Base-by-base conservation (phyloP, 2,329 filamentous ascomycete species). In the Lachnellula suecica region DNA sequence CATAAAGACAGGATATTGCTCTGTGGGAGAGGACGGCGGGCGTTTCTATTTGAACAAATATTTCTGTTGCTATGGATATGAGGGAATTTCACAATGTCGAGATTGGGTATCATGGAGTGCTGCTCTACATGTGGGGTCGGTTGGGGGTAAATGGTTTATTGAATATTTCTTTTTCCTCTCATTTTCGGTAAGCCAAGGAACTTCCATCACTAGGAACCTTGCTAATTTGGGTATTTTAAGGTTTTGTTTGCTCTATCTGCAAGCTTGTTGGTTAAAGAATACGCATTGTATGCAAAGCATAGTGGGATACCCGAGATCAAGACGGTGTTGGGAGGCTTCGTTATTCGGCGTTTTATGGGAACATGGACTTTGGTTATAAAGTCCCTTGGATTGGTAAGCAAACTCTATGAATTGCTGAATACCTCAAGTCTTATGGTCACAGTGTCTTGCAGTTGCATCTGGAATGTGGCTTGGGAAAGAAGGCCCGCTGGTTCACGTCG, bases 271-370 rank as follows among this genome's bases (percentile, higher is more conserved):
- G 92, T 97, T 13, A 84, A 87, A 63, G 83, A 87, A 62, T 97
- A 92, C 70, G 91, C 90, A 22, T 78, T 88, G 4, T 90, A 96
- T 71, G 93, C 93, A 44, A 93, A 89, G 68, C 93, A 97, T 66
- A 96, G 91, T 68, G 93, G 93, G 72, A 97, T 99, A 62, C 91
- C 93, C 5, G 93, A 99, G 75, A 95, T 99, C 72, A 99, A 99
- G 77, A 97, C 92, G 2, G 83, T 99, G 8, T 75, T 99, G 49
- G 93, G 93, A 37, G 93, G 93, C 5, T 97, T 97, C 69, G 87
- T 99, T 27, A 97, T 99, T 56, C 82, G 86, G 55, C 83, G 86
- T 53, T 96, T 97, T 64, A 77, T 97, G 65, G 90, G 92, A 9
- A 78, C 79, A 27, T 97, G 92, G 92, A 97, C 93, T 1, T 75